These are phyloP conservation scores for Aspergillus puulaauensis DNA, from an alignment of 2,329 filamentous ascomycete species.

Conservation along the genomic window DNA sequence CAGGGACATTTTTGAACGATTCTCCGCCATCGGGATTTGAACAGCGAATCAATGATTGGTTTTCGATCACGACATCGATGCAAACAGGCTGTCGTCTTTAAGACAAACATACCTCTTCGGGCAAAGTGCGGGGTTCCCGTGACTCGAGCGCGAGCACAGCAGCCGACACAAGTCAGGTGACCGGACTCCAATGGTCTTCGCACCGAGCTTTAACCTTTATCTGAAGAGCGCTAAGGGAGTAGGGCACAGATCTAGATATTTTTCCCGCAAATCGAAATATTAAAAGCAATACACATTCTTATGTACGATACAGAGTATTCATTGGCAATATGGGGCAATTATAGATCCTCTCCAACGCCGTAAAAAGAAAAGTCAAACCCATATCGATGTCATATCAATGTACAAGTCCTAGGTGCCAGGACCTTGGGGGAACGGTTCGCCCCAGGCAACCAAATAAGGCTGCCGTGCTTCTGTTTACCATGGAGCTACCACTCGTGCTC, in stretches of 20 bases:
- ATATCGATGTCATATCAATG: conserved; percentile 23
- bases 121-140: conserved; percentile 30
- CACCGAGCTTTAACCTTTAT: neutral
- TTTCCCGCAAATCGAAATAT: neutral
- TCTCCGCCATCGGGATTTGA: conserved; percentile 40
- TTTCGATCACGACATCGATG: conserved; percentile 48
- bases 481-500: neutral
- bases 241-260: neutral
- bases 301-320: neutral
- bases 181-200: neutral
- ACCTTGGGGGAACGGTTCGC: conserved; percentile 4
- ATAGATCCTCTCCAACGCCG: conserved; percentile 5
- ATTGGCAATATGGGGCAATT: neutral
- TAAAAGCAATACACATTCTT: neutral
- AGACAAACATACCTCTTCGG: conserved; percentile 32
- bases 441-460: conserved; percentile 9
- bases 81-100: conserved; percentile 23
- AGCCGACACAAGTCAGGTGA: conserved; percentile 19
- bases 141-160: conserved; percentile 30
- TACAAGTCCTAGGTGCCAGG: conserved; percentile 26
- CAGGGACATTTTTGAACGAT: conserved; percentile 20
- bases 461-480: neutral
- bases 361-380: conserved; percentile 13
- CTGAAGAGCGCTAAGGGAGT: neutral
- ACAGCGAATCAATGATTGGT: conserved; percentile 39